Percentiles rank a stretch among this genome's conserved stretches.
Evolutionary conservation across 2,329 filamentous ascomycete species (phyloP).

Genomic region (Pochonia chlamydosporia): DNA sequence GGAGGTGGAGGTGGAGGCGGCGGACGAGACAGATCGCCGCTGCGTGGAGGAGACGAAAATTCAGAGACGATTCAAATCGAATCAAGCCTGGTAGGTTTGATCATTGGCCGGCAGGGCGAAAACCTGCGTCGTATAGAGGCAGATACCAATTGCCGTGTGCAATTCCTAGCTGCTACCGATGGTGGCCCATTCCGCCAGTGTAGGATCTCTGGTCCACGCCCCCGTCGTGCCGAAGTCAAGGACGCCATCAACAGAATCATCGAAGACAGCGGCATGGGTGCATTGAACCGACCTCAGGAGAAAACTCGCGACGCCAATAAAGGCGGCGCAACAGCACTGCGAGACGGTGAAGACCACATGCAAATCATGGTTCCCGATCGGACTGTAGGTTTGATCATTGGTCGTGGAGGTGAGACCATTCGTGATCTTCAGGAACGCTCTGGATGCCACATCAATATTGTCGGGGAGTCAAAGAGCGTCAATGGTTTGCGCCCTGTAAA

Average conservation of each 20-base stretch:
- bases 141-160: conserved; percentile 77
- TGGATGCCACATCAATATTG: conserved; percentile 94
- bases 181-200: conserved; percentile 73
- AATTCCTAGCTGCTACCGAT: conserved; percentile 76
- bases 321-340: conserved; percentile 43
- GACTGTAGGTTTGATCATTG: conserved; percentile 88
- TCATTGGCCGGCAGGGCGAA: conserved; percentile 86
- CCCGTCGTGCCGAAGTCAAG: conserved; percentile 71
- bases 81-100: conserved; percentile 78
- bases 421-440: conserved; percentile 86
- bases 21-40: conserved; percentile 55
- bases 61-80: conserved; percentile 82
- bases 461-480: conserved; percentile 86
- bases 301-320: conserved; percentile 33
- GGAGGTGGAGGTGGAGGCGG: conserved; percentile 30
- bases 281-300: conserved; percentile 37
- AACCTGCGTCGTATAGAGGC: conserved; percentile 80
- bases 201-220: conserved; percentile 71
- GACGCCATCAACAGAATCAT: conserved; percentile 82
- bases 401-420: conserved; percentile 89
- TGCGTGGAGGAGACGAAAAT: conserved; percentile 56
- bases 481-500: conserved; percentile 88
- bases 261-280: conserved; percentile 61
- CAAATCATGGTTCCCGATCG: conserved; percentile 95
- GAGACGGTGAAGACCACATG: conserved; percentile 77